phyloP scores from a whole-genome alignment of 345 rosid genomes.

The Salix caprea region DNA sequence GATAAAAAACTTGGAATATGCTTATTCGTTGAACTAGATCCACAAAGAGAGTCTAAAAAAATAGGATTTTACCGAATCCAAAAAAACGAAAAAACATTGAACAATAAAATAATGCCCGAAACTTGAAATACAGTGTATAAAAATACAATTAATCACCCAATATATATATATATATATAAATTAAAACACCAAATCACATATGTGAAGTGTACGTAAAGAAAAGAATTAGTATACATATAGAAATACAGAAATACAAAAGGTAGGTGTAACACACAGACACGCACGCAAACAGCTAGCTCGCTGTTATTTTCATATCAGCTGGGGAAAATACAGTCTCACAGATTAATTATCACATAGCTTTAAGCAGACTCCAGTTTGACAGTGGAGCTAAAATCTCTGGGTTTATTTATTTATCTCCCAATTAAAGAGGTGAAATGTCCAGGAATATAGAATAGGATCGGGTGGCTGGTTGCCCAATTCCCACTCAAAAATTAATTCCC shows the following conservation, averaged over 20 bases:
- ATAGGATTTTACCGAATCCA: no score
- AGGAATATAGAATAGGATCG: not conserved
- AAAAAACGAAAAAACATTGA: not conserved
- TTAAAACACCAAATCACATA: slow-evolving; percentile 10
- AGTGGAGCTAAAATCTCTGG: slow-evolving; percentile 14
- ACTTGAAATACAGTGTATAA: not conserved
- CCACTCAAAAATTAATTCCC: slow-evolving; percentile 7
- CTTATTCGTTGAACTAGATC: no score
- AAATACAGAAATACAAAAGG: not conserved
- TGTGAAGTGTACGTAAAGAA: slow-evolving; percentile 36
- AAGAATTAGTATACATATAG: slow-evolving; percentile 10
- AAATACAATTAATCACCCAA: not conserved
- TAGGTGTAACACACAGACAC: slow-evolving; percentile 11
- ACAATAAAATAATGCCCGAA: not conserved
- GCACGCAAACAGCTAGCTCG: not conserved
- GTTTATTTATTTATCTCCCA: no score
- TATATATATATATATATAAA: no score
- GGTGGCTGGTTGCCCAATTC: slow-evolving; percentile 16
- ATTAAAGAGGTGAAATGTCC: not conserved
- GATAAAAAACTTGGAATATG: fast-evolving
- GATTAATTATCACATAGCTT: slow-evolving; percentile 15
- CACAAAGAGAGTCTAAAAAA: no score
- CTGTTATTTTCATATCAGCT: slow-evolving; percentile 13
- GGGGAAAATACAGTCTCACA: not conserved
- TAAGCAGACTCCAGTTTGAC: slow-evolving; percentile 43